These are phyloP conservation scores for Zelonia costaricensis DNA, from an alignment of 208 protist genomes.

Conservation along the genomic window DNA sequence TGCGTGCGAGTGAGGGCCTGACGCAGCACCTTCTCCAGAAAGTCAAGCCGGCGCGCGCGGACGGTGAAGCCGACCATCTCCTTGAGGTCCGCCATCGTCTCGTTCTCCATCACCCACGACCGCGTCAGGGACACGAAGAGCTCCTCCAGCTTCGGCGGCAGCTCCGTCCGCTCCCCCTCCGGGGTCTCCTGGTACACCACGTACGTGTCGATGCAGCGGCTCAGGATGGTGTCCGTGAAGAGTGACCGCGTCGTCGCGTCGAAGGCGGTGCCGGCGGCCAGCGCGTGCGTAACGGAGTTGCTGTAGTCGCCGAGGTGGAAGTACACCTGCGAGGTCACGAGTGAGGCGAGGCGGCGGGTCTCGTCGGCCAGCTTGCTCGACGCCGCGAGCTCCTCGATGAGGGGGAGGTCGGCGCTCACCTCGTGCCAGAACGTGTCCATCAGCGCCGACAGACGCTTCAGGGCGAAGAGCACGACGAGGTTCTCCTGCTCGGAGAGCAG, in stretches of 20 bases:
- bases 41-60: constrained; percentile 81
- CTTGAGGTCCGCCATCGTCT: constrained; percentile 61
- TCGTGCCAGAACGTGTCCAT: constrained; percentile 93
- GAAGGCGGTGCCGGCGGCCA: constrained; percentile 95
- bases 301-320: constrained; percentile 97
- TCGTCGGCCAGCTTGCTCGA: constrained; percentile 52
- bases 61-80: constrained; percentile 92
- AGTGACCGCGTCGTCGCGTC: constrained; percentile 82
- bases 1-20: constrained; percentile 62
- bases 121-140: constrained; percentile 80
- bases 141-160: constrained; percentile 81
- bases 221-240: constrained; percentile 91
- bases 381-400: constrained; percentile 86
- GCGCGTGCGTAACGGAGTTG: constrained; percentile 95
- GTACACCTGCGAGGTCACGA: constrained; percentile 96
- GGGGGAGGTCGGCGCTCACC: constrained; percentile 70
- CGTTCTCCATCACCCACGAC: constrained; percentile 78
- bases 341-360: constrained; percentile 81
- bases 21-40: constrained; percentile 81
- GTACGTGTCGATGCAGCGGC: constrained; percentile 96
- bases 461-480: constrained; percentile 72
- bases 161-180: constrained; percentile 30
- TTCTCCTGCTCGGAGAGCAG: constrained; percentile 76
- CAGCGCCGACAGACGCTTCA: constrained; percentile 68
- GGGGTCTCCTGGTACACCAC: constrained; percentile 69